Conservation (phyloP, 2,329 filamentous ascomycete genomes). For the Bipolaris zeicola region DNA sequence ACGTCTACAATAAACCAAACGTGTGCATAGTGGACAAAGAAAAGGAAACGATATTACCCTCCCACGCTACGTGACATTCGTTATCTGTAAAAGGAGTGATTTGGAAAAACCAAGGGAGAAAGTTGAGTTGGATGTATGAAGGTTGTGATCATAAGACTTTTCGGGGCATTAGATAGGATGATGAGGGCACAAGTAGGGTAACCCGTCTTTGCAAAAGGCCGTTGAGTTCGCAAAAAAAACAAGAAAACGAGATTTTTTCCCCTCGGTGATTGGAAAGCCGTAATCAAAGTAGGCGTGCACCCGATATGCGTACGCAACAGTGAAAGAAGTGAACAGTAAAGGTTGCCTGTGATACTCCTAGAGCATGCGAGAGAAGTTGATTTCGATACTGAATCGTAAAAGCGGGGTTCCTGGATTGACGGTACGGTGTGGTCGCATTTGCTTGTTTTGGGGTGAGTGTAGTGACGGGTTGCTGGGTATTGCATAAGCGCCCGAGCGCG, state of each 20-base stretch:
- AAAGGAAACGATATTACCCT: conserved; percentile 7
- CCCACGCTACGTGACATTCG: conserved; percentile 33
- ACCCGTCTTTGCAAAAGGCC: neutral
- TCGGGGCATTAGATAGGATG: conserved; percentile 2
- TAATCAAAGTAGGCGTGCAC: neutral
- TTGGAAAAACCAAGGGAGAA: neutral
- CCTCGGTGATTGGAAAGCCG: neutral
- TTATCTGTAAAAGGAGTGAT: conserved; percentile 13
- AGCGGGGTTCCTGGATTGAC: neutral
- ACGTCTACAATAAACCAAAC: neutral
- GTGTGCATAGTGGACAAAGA: neutral
- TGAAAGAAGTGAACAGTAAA: neutral
- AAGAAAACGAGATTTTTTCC: neutral
- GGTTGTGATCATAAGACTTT: conserved; percentile 1
- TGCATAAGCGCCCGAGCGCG: conserved; percentile 30
- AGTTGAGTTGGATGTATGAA: neutral
- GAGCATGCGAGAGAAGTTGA: neutral
- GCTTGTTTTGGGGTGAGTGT: neutral
- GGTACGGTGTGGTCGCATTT: conserved; percentile 3
- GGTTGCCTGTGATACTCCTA: neutral
- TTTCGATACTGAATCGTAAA: neutral
- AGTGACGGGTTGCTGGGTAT: conserved; percentile 16
- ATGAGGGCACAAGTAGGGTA: neutral
- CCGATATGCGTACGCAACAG: neutral
- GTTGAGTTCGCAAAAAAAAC: neutral